Base-by-base conservation (phyloP, 768 basidiomycete genomes). In the Trametes meyenii region DNA sequence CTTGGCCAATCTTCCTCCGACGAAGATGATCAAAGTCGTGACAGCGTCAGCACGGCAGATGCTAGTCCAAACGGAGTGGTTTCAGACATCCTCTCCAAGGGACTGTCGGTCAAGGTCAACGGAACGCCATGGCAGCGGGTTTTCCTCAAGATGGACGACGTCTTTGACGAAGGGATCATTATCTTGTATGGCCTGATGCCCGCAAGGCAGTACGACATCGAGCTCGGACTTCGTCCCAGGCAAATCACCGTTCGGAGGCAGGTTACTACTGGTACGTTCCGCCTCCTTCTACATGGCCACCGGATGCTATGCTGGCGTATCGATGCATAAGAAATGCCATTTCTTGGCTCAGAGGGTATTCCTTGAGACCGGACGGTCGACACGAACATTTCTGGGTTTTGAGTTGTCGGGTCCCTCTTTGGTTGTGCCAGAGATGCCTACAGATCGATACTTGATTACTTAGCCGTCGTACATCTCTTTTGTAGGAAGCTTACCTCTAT, bases 101-200 rank as follows among this genome's bases (percentile, higher is more conserved):
- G 90, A 0, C 81, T 94, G 35, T 86, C 85, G 0, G 86, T 94
- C 40, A 90, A 88, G 44, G 89, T 94, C 51, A 94, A 95, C 64
- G 85, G 85, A 29, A 79, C 86, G 5, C 83, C 83, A 4, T 94
- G 92, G 92, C 85, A 88, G 69, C 80, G 87, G 52, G 89, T 92
- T 23, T 83, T 92, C 69, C 85, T 92, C 58, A 85, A 88, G 55
- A 85, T 92, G 62, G 87, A 91, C 70, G 92, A 94, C 45, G 83
- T 85, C 55, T 81, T 82, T 0, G 94, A 96, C 66, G 90, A 96
- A 69, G 95, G 93, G 0, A 85, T 96, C 58, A 92, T 97, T 54
- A 91, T 96, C 60, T 84, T 98, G 26, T 95, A 94, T 61, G 93
- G 92, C 1, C 79, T 98, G 48, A 83, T 90, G 78, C 94, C 94